phyloP scores from a whole-genome alignment of 352 stramenopile genomes.

The Globisporangium emineosum region DNA sequence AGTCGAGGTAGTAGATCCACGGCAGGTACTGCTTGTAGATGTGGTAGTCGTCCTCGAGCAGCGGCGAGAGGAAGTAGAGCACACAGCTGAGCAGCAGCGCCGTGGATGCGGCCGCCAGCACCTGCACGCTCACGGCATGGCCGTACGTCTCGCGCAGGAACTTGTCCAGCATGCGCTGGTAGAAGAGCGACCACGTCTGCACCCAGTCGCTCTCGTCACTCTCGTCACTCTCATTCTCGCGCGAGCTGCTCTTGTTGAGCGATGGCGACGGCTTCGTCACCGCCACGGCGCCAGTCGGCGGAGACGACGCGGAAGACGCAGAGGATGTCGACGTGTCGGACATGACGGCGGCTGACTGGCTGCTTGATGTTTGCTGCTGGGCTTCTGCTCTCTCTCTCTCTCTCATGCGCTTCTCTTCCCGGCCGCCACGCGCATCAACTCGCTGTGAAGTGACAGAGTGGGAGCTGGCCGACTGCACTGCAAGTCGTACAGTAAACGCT shows the following conservation, averaged over 20 bases:
- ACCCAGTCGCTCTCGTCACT: constrained; percentile 15
- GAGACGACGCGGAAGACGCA: background rate
- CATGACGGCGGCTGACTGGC: background rate
- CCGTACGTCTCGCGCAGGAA: constrained; percentile 57
- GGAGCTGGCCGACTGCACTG: background rate
- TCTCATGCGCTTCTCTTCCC: background rate
- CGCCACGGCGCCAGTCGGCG: background rate
- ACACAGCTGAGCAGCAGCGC: constrained; percentile 44
- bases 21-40: constrained; percentile 50
- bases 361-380: background rate
- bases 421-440: constrained; percentile 1
- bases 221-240: background rate
- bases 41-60: constrained; percentile 51
- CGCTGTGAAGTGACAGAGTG: constrained; percentile 10
- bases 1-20: constrained; percentile 56
- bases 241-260: background rate
- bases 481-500: background rate
- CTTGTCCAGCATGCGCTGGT: constrained; percentile 31
- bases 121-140: constrained; percentile 50
- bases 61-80: constrained; percentile 51
- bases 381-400: background rate
- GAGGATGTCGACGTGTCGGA: constrained; percentile 5
- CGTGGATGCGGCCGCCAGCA: constrained; percentile 43
- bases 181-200: constrained; percentile 14
- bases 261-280: background rate